Percentiles rank a stretch among this genome's conserved stretches.
phyloP scores from a whole-genome alignment of 1,284 basidiomycete genomes.

The Hymenochaete sp. region DNA sequence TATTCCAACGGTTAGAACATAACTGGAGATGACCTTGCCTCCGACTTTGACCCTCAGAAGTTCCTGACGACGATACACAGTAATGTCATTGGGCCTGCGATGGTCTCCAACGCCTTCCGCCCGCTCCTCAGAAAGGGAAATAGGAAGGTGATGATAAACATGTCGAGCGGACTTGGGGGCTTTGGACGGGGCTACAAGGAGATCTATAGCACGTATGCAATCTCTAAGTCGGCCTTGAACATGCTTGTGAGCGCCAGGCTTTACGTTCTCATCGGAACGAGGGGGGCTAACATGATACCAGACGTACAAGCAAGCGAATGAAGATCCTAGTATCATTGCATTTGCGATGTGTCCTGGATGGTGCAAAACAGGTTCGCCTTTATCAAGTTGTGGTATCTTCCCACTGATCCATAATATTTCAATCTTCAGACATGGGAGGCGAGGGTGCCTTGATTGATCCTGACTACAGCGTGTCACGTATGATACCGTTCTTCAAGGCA shows the following conservation, averaged over 20 bases:
- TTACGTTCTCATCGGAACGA: neutral
- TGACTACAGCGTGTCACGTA: slow-evolving; percentile 14
- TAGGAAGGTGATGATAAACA: slow-evolving; percentile 30
- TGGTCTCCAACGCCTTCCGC: slow-evolving; percentile 26
- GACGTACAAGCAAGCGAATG: slow-evolving; percentile 22
- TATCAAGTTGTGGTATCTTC: neutral
- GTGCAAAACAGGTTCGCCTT: slow-evolving; percentile 21
- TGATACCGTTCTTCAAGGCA: slow-evolving; percentile 12
- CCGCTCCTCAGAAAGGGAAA: slow-evolving; percentile 28
- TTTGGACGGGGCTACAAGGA: slow-evolving; percentile 23
- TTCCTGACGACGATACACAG: slow-evolving; percentile 23
- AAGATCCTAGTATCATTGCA: slow-evolving; percentile 20
- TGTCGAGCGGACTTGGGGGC: slow-evolving; percentile 27
- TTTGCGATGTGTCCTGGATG: slow-evolving; percentile 22
- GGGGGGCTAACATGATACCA: slow-evolving; percentile 1
- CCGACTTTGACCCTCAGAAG: slow-evolving; percentile 21
- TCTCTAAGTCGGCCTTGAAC: slow-evolving; percentile 22
- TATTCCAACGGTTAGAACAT: too few relatives aligned
- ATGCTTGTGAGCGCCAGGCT: slow-evolving; percentile 20
- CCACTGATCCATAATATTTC: neutral
- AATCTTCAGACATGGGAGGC: slow-evolving; percentile 17
- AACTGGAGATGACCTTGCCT: slow-evolving; percentile 23
- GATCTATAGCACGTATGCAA: slow-evolving; percentile 19
- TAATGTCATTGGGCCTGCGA: slow-evolving; percentile 30
- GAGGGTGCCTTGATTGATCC: slow-evolving; percentile 18